Evolutionary conservation across 2,329 filamentous ascomycete species (phyloP), one percentile per base, ranked within the genome.

Genomic region (Penicillium occitanis): DNA sequence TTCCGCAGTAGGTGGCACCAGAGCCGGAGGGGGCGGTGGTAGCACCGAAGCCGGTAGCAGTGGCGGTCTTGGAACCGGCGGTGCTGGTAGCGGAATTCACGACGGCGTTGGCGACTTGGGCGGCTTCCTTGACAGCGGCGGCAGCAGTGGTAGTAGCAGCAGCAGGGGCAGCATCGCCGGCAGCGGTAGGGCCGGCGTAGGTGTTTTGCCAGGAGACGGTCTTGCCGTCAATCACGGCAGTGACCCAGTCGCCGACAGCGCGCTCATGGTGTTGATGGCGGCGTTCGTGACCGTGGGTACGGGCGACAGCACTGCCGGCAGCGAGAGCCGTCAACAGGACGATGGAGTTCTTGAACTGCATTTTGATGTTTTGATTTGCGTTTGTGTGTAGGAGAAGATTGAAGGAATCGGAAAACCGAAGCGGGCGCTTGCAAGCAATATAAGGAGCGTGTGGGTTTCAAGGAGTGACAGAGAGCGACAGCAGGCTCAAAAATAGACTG

Each of bases 341-440:
- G 67, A 77, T 53, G 22, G 76, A 74, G 70, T 77, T 76, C 69
- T 79, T 78, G 70, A 79, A 66, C 68, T 78, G 76, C 78, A 79
- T 79, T 40, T 63, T 75, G 70, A 60, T 28, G 48, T n/a, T 28
- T 17, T 51, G 25, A 28, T 14, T 17, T 51, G 22, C 7, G 37
- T 10, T 17, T 42, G 33, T 42, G 25, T 33, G 30, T 25, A 46
- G 46, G 53, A 10, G 13, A 25, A 13, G 25, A 37, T 66, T 44
- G 10, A 30, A 13, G 44, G 55, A 58, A 33, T 42, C 58, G 63
- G 44, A 25, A 42, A 33, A 37, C 46, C 42, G 48, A 28, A 48
- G 57, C 22, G 64, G 28, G 28, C 30, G 35, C 30, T 22, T 30
- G 59, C 35, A 48, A 30, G 51, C 67, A 25, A 42, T 42, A 33